Evolutionary conservation across 441 rosid genomes (phyloP).

Genomic region (Dalechampia spathulata): DNA sequence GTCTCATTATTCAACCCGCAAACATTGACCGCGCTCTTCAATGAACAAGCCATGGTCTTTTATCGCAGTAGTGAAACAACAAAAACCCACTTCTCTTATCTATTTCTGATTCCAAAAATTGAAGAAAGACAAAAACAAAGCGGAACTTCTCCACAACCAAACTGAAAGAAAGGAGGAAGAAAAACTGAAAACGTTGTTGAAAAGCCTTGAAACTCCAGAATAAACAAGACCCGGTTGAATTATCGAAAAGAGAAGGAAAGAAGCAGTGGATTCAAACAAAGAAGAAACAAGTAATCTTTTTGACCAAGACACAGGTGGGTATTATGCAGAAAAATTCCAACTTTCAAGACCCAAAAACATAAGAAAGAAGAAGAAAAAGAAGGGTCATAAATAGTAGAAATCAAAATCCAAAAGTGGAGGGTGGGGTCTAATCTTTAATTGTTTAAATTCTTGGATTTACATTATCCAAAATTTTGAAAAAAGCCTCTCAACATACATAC

Average conservation of each 20-base stretch:
- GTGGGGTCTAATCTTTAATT: slow-evolving; percentile 10
- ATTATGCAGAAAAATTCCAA: neutral
- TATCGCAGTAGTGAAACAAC: neutral
- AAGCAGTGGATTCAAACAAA: slow-evolving; percentile 10
- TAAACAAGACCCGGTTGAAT: slow-evolving; percentile 5
- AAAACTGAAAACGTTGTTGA: neutral
- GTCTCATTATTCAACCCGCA: slow-evolving; percentile 19
- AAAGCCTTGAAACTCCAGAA: neutral
- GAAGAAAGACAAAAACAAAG: neutral
- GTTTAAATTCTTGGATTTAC: slow-evolving; percentile 9
- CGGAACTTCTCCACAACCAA: neutral
- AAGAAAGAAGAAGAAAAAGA: neutral
- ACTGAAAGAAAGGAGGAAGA: neutral
- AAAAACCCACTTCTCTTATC: neutral
- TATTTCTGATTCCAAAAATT: slow-evolving; percentile 8
- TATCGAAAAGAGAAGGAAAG: slow-evolving; percentile 1
- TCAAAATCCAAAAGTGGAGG: neutral
- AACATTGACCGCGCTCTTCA: slow-evolving; percentile 12
- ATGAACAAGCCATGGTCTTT: slow-evolving; percentile 26
- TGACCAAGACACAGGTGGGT: neutral
- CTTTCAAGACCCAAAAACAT: neutral
- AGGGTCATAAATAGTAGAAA: neutral
- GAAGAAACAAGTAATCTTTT: slow-evolving; percentile 3
- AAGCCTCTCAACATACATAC: neutral
- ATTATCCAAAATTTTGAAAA: slow-evolving; percentile 11